Evolutionary conservation across 78 protist genomes (phyloP), one percentile per base, ranked within the genome.

Genomic region (Goniomonas avonlea): DNA sequence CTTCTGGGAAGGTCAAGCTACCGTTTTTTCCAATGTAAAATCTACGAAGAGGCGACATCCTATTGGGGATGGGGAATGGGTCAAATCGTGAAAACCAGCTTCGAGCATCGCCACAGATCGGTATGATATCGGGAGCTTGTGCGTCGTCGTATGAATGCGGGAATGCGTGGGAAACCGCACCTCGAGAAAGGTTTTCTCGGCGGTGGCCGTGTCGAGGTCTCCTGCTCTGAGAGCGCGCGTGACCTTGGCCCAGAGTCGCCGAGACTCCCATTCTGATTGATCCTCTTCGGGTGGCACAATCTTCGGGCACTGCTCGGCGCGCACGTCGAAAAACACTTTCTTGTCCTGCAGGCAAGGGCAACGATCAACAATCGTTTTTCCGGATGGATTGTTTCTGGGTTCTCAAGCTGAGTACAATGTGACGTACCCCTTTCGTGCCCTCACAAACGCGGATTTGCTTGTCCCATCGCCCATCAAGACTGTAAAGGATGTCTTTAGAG

Each of bases 161-260:
- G n/a, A n/a, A n/a, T n/a, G n/a, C n/a, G n/a, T n/a, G n/a, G n/a
- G n/a, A n/a, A n/a, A n/a, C n/a, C n/a, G n/a, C n/a, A 37, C 71
- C 71, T 63, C 71, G 45, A 63, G 71, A 8, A 20, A 15, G 50
- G 35, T 63, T 43, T 63, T 63, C 47, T 13, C 35, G 29, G 32
- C 71, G 5, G 92, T 90, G 27, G 94, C 94, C 18, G 71, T 70
- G 25, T 77, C 86, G 70, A 82, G 91, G 77, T 87, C 87, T 23
- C 60, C 79, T 5, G 38, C 74, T 32, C 37, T 45, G 65, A 90
- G 77, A 11, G 89, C 91, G 9, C 50, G 31, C 15, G 92, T 63
- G 2, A 90, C 94, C 21, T 77, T 50, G 29, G 32, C 53, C 94
- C 89, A 87, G 35, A 85, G 82, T 47, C 80, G 25, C 43, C 84